Evolutionary conservation across 73 alveolate species (phyloP).

Genomic region (Paramecium sonneborni): DNA sequence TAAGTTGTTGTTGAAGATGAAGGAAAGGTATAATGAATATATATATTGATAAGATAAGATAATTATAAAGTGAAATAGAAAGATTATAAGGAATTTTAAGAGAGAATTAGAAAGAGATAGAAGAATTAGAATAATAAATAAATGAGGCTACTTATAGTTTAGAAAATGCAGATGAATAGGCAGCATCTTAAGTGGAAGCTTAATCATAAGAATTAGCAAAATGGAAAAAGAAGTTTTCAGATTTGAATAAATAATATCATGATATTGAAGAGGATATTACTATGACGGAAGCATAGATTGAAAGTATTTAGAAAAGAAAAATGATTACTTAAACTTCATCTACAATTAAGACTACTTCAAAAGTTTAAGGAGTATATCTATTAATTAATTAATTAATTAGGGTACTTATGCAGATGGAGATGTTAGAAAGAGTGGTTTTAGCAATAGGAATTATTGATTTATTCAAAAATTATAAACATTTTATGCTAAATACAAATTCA

Average conservation of each 20-base stretch:
- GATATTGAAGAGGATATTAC: conserved; percentile 16
- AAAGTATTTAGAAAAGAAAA: conserved; percentile 11
- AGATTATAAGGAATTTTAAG: neutral
- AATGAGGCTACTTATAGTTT: neutral
- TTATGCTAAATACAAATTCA: neutral
- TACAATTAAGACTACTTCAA: neutral
- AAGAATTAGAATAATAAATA: neutral
- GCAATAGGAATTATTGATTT: conserved; percentile 34
- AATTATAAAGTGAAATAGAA: conserved; percentile 3
- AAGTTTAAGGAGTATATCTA: neutral
- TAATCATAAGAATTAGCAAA: neutral
- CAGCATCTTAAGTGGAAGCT: neutral
- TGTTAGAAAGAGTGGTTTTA: conserved; percentile 17
- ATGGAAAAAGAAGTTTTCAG: conserved; percentile 28
- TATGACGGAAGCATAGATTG: conserved; percentile 7
- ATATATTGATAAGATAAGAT: neutral
- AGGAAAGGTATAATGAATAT: neutral
- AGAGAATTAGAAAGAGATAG: neutral
- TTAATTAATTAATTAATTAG: neutral
- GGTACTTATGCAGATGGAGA: neutral
- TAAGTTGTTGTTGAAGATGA: conserved; percentile 25
- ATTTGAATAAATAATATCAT: neutral
- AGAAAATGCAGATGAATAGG: conserved; percentile 32
- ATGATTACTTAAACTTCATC: neutral
- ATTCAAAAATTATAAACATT: neutral